A percentile compares a stretch with the other conserved stretches of the same genome.
Evolutionary conservation across 73 alveolate genomes (phyloP).

Genomic region (Paramecium biaurelia): DNA sequence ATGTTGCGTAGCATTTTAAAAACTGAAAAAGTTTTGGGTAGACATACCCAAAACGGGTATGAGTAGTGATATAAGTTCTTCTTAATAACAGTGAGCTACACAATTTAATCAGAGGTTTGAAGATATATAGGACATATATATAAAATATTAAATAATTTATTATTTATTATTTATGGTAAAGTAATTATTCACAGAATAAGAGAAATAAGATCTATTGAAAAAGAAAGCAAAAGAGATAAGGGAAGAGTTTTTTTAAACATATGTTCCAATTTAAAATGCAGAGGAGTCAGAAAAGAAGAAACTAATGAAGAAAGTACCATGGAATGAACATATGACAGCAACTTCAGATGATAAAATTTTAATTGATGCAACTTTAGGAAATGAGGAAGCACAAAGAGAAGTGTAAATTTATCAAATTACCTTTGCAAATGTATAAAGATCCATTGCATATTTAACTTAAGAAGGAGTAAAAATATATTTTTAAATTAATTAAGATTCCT

Average conservation of each 20-base stretch:
- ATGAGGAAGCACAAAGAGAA: conserved; percentile 33
- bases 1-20: neutral
- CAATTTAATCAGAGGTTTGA: neutral
- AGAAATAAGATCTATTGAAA: neutral
- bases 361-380: neutral
- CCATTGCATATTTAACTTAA: conserved; percentile 26
- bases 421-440: neutral
- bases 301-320: conserved; percentile 16
- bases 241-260: conserved; percentile 38
- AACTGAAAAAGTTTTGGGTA: conserved; percentile 26
- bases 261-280: neutral
- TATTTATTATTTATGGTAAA: conserved; percentile 46
- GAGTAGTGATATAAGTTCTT: conserved; percentile 5
- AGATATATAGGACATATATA: neutral
- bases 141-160: conserved; percentile 7
- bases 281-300: neutral
- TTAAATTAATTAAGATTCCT: neutral
- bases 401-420: conserved; percentile 32
- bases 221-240: conserved; percentile 49
- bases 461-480: conserved; percentile 31
- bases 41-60: conserved; percentile 48
- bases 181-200: neutral
- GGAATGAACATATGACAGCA: conserved; percentile 53
- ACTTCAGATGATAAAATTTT: conserved; percentile 34
- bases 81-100: neutral